Conservation (phyloP, 441 rosid genomes). For the Mallotus japonicus region DNA sequence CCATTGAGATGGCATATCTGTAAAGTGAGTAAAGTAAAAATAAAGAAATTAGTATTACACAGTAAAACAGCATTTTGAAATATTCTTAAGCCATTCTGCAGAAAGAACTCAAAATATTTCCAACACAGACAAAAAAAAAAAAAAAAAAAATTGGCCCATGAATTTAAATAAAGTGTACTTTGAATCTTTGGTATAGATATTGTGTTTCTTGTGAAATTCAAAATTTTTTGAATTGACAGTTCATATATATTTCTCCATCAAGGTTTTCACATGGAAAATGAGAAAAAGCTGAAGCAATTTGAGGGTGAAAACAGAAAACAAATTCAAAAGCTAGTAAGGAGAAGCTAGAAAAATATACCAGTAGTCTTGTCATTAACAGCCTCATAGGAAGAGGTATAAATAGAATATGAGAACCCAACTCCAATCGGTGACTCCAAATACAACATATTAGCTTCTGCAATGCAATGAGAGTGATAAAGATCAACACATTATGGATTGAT, state of each 20-base stretch:
- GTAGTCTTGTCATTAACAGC: constrained; percentile 76
- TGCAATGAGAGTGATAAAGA: constrained; percentile 20
- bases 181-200: constrained; percentile 37
- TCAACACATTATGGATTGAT: constrained; percentile 11
- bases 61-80: constrained; percentile 28
- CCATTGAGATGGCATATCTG: constrained; percentile 31
- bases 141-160: not conserved
- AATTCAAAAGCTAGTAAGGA: not conserved
- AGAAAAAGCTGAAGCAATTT: constrained; percentile 4
- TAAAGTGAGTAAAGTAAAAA: constrained; percentile 26
- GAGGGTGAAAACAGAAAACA: not conserved
- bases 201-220: constrained; percentile 24
- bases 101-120: constrained; percentile 8
- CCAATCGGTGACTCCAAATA: constrained; percentile 93
- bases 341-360: constrained; percentile 36
- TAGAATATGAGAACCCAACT: constrained; percentile 97
- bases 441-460: constrained; percentile 92
- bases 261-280: constrained; percentile 8
- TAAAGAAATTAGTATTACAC: not conserved
- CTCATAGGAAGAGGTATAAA: constrained; percentile 58
- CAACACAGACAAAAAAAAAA: constrained; percentile 6
- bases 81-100: constrained; percentile 17
- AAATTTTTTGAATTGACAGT: constrained; percentile 12
- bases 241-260: not conserved
- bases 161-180: constrained; percentile 31